Conservation (phyloP, 345 rosid genomes). For the Populus alba region DNA sequence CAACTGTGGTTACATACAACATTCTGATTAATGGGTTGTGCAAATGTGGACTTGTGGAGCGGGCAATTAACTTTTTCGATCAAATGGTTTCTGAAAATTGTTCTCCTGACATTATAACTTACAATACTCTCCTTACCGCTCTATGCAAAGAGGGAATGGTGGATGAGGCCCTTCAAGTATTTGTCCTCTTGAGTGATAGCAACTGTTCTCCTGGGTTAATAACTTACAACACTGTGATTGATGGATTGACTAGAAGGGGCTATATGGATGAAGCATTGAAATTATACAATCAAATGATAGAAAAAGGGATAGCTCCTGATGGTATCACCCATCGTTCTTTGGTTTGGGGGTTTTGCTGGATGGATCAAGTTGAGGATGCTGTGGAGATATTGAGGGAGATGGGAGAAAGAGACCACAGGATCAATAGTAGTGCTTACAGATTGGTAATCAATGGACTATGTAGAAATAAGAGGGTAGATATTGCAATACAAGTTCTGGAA, state of each 20-base stretch:
- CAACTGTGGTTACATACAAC: conserved; percentile 73
- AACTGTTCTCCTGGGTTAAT: conserved; percentile 63
- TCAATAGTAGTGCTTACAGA: conserved; percentile 46
- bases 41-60: conserved; percentile 55
- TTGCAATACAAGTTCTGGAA: conserved; percentile 66
- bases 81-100: conserved; percentile 54
- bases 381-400: conserved; percentile 55
- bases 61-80: conserved; percentile 61
- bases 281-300: conserved; percentile 53
- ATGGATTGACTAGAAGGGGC: conserved; percentile 58
- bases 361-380: conserved; percentile 50
- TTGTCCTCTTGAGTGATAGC: conserved; percentile 40
- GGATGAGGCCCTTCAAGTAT: conserved; percentile 56
- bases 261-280: conserved; percentile 49
- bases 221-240: conserved; percentile 68
- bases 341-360: conserved; percentile 63
- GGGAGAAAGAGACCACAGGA: conserved; percentile 43
- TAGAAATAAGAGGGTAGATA: conserved; percentile 49
- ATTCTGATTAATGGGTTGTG: conserved; percentile 78
- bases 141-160: conserved; percentile 69
- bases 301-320: conserved; percentile 58
- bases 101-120: conserved; percentile 70
- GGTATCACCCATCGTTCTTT: conserved; percentile 66
- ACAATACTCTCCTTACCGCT: conserved; percentile 66
- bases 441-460: conserved; percentile 58